Conservation (phyloP, 1,139 yeast species). For the Eremothecium sinecaudum region DNA sequence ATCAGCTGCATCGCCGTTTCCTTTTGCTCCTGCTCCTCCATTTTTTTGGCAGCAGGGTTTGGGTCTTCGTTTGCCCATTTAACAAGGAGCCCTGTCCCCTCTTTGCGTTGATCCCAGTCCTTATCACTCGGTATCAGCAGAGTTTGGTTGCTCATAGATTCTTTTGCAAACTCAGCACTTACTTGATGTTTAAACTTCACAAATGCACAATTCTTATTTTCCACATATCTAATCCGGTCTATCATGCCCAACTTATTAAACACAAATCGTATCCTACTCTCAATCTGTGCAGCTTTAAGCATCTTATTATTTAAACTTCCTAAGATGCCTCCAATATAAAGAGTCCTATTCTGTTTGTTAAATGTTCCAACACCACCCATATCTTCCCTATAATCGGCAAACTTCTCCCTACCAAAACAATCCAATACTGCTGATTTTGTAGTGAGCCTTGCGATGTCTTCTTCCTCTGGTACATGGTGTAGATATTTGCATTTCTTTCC, state of each 20-base stretch:
- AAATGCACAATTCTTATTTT: constrained; percentile 65
- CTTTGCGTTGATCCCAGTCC: constrained; percentile 29
- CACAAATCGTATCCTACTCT: constrained; percentile 34
- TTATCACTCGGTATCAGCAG: constrained; percentile 40
- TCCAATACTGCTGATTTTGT: constrained; percentile 49
- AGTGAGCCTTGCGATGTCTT: constrained; percentile 36
- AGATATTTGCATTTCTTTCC: constrained; percentile 69
- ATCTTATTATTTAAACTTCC: constrained; percentile 23
- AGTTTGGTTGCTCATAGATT: constrained; percentile 39
- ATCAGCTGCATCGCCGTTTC: constrained; percentile 19
- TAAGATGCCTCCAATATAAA: constrained; percentile 66
- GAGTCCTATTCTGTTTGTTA: constrained; percentile 54
- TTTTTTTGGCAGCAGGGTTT: constrained; percentile 53
- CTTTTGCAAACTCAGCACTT: constrained; percentile 13
- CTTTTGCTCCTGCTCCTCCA: constrained; percentile 35
- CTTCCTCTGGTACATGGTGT: constrained; percentile 62
- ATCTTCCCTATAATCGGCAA: constrained; percentile 76
- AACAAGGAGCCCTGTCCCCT: constrained; percentile 48
- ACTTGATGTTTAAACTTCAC: constrained; percentile 51
- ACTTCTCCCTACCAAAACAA: constrained; percentile 89
- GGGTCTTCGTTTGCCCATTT: constrained; percentile 93
- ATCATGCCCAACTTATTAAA: constrained; percentile 74
- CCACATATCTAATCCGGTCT: constrained; percentile 56
- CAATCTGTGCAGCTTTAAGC: constrained; percentile 23
- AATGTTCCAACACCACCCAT: constrained; percentile 95